These are phyloP conservation scores for Tilletiopsis washingtonensis DNA, from an alignment of 1,284 basidiomycete genomes.

Conservation along the genomic window DNA sequence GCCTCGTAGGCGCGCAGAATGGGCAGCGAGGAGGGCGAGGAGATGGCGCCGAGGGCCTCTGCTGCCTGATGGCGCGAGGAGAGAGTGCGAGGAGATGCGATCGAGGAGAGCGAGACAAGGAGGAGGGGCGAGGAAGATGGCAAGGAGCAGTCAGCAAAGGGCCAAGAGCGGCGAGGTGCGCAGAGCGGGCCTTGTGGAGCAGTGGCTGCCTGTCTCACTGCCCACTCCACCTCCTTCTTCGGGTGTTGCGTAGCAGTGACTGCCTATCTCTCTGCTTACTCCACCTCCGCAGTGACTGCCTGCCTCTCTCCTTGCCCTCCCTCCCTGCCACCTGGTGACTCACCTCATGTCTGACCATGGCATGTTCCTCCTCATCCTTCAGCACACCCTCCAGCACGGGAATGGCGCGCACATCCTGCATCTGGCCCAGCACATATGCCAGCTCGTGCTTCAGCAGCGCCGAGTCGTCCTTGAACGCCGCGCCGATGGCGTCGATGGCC, in stretches of 20 bases:
- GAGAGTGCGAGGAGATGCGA: not conserved
- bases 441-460: conserved; percentile 93
- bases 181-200: too few relatives aligned
- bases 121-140: not conserved
- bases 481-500: conserved; percentile 68
- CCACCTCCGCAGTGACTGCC: too few relatives aligned
- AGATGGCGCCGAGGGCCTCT: conserved; percentile 95
- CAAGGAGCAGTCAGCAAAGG: not conserved
- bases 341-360: conserved; percentile 97
- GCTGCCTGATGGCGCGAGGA: conserved; percentile 61
- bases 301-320: too few relatives aligned
- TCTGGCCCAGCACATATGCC: conserved; percentile 93
- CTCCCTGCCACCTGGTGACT: too few relatives aligned
- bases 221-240: too few relatives aligned
- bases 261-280: too few relatives aligned
- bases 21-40: conserved; percentile 60
- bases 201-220: too few relatives aligned
- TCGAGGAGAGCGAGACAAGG: not conserved
- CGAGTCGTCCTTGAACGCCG: conserved; percentile 76
- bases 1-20: conserved; percentile 63
- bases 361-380: conserved; percentile 64
- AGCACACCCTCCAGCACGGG: conserved; percentile 72
- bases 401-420: conserved; percentile 66
- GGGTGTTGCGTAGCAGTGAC: too few relatives aligned
- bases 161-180: conserved; percentile 1